Evolutionary conservation across 2,329 filamentous ascomycete species (phyloP).

Genomic region (Tolypocladium paradoxum): DNA sequence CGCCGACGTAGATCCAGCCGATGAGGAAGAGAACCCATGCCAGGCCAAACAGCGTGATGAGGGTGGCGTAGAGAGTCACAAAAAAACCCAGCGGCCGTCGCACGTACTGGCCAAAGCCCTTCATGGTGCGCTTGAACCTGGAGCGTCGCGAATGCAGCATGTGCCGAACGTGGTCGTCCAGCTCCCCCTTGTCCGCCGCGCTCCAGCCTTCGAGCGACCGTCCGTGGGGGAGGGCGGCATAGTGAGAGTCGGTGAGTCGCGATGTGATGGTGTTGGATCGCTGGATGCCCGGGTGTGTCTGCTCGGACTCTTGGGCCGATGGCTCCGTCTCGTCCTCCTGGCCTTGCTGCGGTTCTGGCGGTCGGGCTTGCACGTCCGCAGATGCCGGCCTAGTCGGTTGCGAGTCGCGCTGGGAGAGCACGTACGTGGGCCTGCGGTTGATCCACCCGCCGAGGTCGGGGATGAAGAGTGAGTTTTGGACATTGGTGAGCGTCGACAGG

Average conservation of each 20-base stretch:
- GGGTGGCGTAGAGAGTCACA: constrained; percentile 70
- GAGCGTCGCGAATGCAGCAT: constrained; percentile 75
- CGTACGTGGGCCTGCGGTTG: constrained; percentile 71
- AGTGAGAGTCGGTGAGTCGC: constrained; percentile 57
- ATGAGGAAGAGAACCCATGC: constrained; percentile 90
- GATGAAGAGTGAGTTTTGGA: constrained; percentile 82
- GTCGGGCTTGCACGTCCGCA: constrained; percentile 8
- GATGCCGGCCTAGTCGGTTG: constrained; percentile 7
- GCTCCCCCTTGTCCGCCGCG: constrained; percentile 58
- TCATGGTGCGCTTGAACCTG: constrained; percentile 68
- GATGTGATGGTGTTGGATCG: constrained; percentile 53
- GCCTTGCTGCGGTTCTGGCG: neutral
- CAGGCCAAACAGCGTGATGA: constrained; percentile 76
- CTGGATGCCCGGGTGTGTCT: constrained; percentile 12
- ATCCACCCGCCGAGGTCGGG: constrained; percentile 67
- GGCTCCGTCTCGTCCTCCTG: neutral
- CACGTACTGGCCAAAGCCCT: constrained; percentile 72
- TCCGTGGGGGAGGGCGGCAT: constrained; percentile 70
- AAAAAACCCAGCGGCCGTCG: constrained; percentile 68
- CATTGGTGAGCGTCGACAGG: constrained; percentile 73
- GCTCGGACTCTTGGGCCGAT: constrained; percentile 6
- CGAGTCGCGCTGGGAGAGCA: constrained; percentile 42
- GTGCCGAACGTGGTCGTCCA: constrained; percentile 81
- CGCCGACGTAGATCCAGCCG: constrained; percentile 76
- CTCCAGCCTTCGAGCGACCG: constrained; percentile 64